phyloP scores from a whole-genome alignment of 2,329 filamentous ascomycete species.

The Paraphaeosphaeria minitans region DNA sequence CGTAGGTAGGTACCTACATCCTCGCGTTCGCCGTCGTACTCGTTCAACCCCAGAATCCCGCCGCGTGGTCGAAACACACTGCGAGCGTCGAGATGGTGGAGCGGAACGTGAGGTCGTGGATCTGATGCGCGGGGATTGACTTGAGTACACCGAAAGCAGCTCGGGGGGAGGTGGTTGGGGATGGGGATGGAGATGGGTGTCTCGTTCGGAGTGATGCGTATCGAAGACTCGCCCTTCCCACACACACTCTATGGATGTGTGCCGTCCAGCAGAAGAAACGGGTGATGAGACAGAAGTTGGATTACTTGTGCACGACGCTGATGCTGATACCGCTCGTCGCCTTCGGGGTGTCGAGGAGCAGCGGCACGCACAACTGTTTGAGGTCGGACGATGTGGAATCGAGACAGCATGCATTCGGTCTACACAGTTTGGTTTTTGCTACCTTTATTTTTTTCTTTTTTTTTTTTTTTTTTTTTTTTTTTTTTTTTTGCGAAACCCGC shows the following conservation, averaged over 20 bases:
- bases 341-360: background rate
- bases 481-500: too few species aligned
- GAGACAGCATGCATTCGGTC: too few species aligned
- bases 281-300: background rate
- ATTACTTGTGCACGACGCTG: background rate
- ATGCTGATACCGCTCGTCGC: background rate
- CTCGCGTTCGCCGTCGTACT: background rate
- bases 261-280: background rate
- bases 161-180: too few species aligned
- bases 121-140: background rate
- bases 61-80: background rate
- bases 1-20: too few species aligned
- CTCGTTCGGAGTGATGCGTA: background rate
- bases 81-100: background rate
- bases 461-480: too few species aligned
- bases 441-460: too few species aligned
- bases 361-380: background rate
- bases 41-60: background rate
- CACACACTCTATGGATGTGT: background rate
- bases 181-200: background rate
- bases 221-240: background rate
- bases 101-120: background rate
- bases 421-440: too few species aligned
- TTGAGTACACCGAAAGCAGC: background rate
- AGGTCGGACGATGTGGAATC: background rate